Percentiles rank a stretch among this genome's conserved stretches.
Conservation (phyloP, 768 basidiomycete species). For the Russula griseocarnosa region DNA sequence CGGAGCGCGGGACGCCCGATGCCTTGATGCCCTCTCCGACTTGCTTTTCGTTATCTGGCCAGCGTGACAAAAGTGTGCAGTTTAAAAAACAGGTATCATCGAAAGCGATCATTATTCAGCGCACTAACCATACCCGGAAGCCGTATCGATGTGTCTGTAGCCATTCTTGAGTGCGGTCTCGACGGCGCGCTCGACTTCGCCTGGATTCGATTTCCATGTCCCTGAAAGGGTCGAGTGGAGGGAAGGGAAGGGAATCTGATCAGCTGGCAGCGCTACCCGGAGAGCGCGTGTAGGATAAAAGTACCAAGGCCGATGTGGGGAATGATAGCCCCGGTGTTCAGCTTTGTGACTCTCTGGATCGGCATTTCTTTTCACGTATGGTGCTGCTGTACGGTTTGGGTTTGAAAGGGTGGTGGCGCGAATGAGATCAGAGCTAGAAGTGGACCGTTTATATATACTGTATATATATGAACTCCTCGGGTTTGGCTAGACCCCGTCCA, state of each 20-base stretch:
- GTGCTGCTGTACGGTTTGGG: background rate
- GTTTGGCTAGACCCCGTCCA: background rate
- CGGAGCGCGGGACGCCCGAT: slow-evolving; percentile 64
- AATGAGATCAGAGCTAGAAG: background rate
- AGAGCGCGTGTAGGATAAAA: slow-evolving; percentile 48
- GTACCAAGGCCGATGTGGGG: slow-evolving; percentile 43
- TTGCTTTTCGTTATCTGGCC: slow-evolving; percentile 61
- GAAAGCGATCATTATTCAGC: background rate
- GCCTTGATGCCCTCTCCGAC: slow-evolving; percentile 77
- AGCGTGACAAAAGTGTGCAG: background rate
- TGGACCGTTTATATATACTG: background rate
- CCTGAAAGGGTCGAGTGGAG: slow-evolving; percentile 38
- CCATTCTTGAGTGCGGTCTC: slow-evolving; percentile 67
- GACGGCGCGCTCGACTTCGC: slow-evolving; percentile 70
- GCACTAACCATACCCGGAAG: slow-evolving; percentile 50
- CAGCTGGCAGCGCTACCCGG: background rate
- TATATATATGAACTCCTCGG: background rate
- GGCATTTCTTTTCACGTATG: slow-evolving; percentile 10
- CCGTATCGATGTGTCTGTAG: slow-evolving; percentile 72
- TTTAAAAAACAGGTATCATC: background rate
- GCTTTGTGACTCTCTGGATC: slow-evolving; percentile 35
- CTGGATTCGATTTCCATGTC: slow-evolving; percentile 76
- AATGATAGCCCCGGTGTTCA: slow-evolving; percentile 77
- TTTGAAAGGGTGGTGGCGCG: background rate
- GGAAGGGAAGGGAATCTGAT: background rate